A percentile compares a stretch with the other conserved stretches of the same genome.
Conservation (phyloP, 768 basidiomycete genomes). For the Kwoniella dejecticola region DNA sequence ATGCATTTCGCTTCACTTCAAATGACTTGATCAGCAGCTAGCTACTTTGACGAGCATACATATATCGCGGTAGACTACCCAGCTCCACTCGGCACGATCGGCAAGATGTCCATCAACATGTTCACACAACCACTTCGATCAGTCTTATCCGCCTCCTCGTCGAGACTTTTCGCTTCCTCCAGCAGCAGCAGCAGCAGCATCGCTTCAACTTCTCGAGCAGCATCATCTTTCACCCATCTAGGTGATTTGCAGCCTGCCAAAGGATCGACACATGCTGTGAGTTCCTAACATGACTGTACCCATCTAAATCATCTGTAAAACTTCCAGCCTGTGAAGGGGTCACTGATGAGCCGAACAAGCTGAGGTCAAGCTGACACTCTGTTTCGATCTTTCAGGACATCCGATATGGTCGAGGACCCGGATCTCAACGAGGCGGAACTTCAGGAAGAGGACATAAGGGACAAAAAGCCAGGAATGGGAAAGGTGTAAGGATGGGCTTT, state of each 20-base stretch:
- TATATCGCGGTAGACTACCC: too few species aligned
- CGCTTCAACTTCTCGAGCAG: constrained; percentile 36
- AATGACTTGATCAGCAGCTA: too few species aligned
- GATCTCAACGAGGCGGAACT: constrained; percentile 86
- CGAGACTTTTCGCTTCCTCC: constrained; percentile 11
- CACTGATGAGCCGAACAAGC: too few species aligned
- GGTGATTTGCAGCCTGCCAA: constrained; percentile 42
- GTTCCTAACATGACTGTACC: constrained; percentile 4
- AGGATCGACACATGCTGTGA: constrained; percentile 43
- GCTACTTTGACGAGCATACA: too few species aligned
- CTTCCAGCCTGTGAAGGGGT: too few species aligned
- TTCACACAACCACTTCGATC: constrained; percentile 22
- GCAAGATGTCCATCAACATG: constrained; percentile 25
- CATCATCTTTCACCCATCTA: constrained; percentile 38
- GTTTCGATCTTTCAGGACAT: constrained; percentile 17
- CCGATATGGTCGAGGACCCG: constrained; percentile 89
- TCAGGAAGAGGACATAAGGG: constrained; percentile 94
- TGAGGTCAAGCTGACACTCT: constrained; percentile 13
- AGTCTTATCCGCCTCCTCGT: constrained; percentile 14
- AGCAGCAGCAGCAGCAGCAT: too few species aligned
- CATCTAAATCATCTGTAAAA: not conserved
- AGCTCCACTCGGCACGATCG: not conserved
- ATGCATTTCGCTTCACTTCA: too few species aligned
- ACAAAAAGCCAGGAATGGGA: constrained; percentile 87
- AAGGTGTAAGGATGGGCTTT: constrained; percentile 79